A percentile compares a stretch with the other conserved stretches of the same genome.
phyloP scores from a whole-genome alignment of 139 green algal species.

The Closterium sp. region DNA sequence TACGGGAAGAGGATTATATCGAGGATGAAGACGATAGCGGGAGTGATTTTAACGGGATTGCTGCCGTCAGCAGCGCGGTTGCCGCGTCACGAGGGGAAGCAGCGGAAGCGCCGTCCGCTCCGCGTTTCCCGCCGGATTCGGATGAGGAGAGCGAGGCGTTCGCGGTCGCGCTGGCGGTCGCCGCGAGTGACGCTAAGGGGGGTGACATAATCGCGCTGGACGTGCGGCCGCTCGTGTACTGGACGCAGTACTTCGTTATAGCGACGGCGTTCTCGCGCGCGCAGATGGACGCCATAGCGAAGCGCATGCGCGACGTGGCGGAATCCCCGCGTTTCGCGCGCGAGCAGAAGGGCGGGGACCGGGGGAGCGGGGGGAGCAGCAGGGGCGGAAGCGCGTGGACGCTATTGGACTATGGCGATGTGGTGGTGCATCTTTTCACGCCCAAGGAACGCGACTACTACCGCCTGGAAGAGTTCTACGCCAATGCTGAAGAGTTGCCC shows the following conservation, averaged over 20 bases:
- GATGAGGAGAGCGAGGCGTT: conserved; percentile 11
- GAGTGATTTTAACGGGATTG: background rate
- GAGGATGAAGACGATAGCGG: background rate
- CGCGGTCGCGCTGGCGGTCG: conserved; percentile 51
- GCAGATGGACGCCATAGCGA: conserved; percentile 51
- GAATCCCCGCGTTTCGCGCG: conserved; percentile 1
- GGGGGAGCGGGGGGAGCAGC: background rate
- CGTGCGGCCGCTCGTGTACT: conserved; percentile 53
- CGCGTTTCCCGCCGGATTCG: background rate
- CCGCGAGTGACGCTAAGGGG: conserved; percentile 44
- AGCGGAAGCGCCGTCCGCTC: background rate
- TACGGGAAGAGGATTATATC: background rate
- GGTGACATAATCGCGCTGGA: conserved; percentile 51
- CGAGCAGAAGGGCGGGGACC: background rate
- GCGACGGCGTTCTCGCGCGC: conserved; percentile 54
- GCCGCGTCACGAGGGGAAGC: background rate
- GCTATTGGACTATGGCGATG: conserved; percentile 50
- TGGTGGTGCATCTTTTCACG: conserved; percentile 58
- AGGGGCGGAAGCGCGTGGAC: conserved; percentile 9
- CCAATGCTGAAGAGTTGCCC: conserved; percentile 23
- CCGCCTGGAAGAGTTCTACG: conserved; percentile 58
- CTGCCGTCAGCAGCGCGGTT: background rate
- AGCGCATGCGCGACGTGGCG: conserved; percentile 5
- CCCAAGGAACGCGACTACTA: conserved; percentile 52
- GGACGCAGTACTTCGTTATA: conserved; percentile 55